Base-by-base conservation (phyloP, 2,329 filamentous ascomycete genomes). In the Hypoxylon sp. region DNA sequence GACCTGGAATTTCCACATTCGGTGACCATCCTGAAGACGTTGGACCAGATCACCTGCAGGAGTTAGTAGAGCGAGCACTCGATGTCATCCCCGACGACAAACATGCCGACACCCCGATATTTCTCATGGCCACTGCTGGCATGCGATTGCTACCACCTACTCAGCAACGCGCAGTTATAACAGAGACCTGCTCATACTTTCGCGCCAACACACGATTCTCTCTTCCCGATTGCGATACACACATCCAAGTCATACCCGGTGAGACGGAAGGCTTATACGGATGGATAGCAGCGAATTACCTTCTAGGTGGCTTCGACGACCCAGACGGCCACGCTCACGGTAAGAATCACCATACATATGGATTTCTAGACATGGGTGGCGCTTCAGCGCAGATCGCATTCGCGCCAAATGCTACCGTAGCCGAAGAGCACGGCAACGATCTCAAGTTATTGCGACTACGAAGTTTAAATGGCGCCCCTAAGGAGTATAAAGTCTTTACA, bases 341-440 rank as follows among this genome's bases (percentile, higher is more conserved):
- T 57, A 94, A 97, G 71, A 89, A 87, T 25, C 96, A 98, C 78
- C 92, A 94, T 76, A 99, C 96, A 0, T 99, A 98, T 79, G 96
- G 96, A 0, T 99, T 99, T 76, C 83, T 99, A 67, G 96, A 99
- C 78, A 99, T 99, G 97, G 96, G 96, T 53, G 96, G 96, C 56
- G 96, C 96, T 25, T 98, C 95, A 0, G 95, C 96, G 14, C 96
- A 99, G 81, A 98, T 99, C 75, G 96, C 97, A 0, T 99, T 99
- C 79, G 95, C 94, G 1, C 96, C 96, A 1, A 99, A 99, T 79
- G 82, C 87, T 3, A 98, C 96, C 1, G 96, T 99, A 79, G 90
- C 94, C 1, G 87, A 90, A 75, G 96, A 94, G 76, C 97, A 99
- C 78, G 91, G 93, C 0, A 87, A 98, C 68, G 94, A 98, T 77